phyloP scores from a whole-genome alignment of 2,329 filamentous ascomycete species.

The Parafenestella ontariensis region DNA sequence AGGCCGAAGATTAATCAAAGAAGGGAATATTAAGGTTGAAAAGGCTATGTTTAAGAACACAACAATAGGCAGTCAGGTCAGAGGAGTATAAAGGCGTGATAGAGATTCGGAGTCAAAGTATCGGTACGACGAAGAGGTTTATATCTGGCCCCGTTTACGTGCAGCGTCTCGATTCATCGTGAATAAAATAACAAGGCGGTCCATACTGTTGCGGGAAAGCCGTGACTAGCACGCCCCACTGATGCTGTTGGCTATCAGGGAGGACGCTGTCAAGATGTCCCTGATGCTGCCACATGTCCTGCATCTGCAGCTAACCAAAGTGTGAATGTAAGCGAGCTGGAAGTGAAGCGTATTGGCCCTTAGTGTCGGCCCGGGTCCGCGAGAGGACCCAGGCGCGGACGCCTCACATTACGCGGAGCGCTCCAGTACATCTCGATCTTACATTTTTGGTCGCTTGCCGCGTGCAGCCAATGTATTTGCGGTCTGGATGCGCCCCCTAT shows the following conservation, averaged over 20 bases:
- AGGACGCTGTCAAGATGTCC: conserved; percentile 42
- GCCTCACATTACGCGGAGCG: conserved; percentile 37
- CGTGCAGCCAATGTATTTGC: conserved; percentile 31
- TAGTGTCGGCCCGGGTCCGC: conserved; percentile 38
- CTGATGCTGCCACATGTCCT: conserved; percentile 51
- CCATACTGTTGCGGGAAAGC: conserved; percentile 42
- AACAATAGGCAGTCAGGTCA: conserved; percentile 14
- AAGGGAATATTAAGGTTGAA: conserved; percentile 20
- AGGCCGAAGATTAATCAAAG: conserved; percentile 5
- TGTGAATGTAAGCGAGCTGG: conserved; percentile 35
- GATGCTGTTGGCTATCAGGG: conserved; percentile 45
- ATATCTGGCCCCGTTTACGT: conserved; percentile 36
- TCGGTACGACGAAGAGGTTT: conserved; percentile 38
- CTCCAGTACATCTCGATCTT: conserved; percentile 21
- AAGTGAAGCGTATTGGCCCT: conserved; percentile 39
- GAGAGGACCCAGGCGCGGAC: conserved; percentile 30
- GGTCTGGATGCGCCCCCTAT: conserved; percentile 36
- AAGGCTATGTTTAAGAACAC: conserved; percentile 17
- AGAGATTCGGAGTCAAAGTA: conserved; percentile 17
- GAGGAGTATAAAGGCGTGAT: conserved; percentile 17
- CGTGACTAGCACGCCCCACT: conserved; percentile 42
- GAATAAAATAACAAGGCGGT: conserved; percentile 36
- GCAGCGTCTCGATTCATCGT: conserved; percentile 34
- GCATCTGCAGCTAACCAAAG: conserved; percentile 46
- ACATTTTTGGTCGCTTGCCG: conserved; percentile 27